phyloP scores from a whole-genome alignment of 2,329 filamentous ascomycete species.

The Trichophyton rubrum region DNA sequence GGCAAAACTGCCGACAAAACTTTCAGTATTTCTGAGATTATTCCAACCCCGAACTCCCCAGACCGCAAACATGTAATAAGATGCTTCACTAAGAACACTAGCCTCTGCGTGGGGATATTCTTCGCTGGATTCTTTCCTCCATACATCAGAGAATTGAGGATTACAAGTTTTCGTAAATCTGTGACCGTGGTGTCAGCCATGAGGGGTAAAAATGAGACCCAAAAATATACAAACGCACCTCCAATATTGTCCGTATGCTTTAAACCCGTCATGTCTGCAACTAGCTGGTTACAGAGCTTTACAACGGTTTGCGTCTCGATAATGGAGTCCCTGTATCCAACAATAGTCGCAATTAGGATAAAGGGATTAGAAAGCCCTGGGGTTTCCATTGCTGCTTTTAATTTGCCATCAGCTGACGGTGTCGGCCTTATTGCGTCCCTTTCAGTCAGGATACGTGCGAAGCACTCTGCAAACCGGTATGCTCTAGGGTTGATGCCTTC shows the following conservation, averaged over 20 bases:
- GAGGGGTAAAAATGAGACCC: neutral
- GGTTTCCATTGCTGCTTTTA: conserved; percentile 25
- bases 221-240: conserved; percentile 23
- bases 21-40: conserved; percentile 31
- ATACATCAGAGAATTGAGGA: conserved; percentile 44
- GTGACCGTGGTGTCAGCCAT: conserved; percentile 11
- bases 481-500: conserved; percentile 21
- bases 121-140: conserved; percentile 37
- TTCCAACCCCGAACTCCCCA: conserved; percentile 35
- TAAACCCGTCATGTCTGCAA: conserved; percentile 47
- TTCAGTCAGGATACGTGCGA: conserved; percentile 29
- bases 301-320: conserved; percentile 36
- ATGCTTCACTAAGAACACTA: conserved; percentile 73
- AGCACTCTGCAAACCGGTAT: conserved; percentile 31
- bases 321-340: conserved; percentile 38
- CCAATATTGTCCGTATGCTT: conserved; percentile 33
- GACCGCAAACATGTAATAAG: conserved; percentile 59
- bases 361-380: conserved; percentile 33
- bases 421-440: conserved; percentile 17
- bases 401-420: conserved; percentile 22
- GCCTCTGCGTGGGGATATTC: conserved; percentile 44
- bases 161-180: conserved; percentile 39
- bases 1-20: conserved; percentile 50
- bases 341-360: conserved; percentile 36
- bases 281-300: conserved; percentile 47